These are phyloP conservation scores for Delphinella strobiligena DNA, from an alignment of 2,329 filamentous ascomycete genomes.

Conservation along the genomic window DNA sequence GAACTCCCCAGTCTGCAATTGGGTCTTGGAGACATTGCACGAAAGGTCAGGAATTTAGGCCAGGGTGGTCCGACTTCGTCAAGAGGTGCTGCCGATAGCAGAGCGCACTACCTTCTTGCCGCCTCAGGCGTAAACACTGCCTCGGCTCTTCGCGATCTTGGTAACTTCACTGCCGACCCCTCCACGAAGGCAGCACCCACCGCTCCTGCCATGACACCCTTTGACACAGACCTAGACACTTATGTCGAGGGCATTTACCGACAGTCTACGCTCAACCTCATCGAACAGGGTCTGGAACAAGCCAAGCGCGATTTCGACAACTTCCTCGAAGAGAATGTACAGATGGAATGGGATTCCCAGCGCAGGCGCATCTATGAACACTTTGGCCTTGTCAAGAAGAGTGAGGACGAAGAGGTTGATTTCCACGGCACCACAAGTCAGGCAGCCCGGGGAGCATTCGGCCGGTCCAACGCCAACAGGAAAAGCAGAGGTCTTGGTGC, in stretches of 20 bases:
- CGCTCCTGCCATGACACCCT: constrained; percentile 20
- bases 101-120: constrained; percentile 70
- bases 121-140: constrained; percentile 87
- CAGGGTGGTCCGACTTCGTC: constrained; percentile 37
- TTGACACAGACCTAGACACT: constrained; percentile 48
- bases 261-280: constrained; percentile 83
- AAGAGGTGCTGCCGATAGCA: not conserved
- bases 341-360: constrained; percentile 92
- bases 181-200: constrained; percentile 2
- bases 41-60: constrained; percentile 64
- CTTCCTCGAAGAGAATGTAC: constrained; percentile 88
- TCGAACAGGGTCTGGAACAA: constrained; percentile 78
- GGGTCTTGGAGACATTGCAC: constrained; percentile 74
- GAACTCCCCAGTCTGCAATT: constrained; percentile 84
- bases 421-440: constrained; percentile 24
- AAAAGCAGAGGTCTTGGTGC: constrained; percentile 27
- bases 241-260: constrained; percentile 80
- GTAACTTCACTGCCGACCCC: constrained; percentile 15
- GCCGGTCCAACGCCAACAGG: constrained; percentile 33
- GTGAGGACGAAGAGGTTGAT: constrained; percentile 19
- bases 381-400: constrained; percentile 60
- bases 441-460: constrained; percentile 34
- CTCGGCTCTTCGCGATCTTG: constrained; percentile 70
- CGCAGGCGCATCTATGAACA: constrained; percentile 89
- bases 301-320: constrained; percentile 85